Evolutionary conservation across 192 early-diverging fungal genomes (phyloP).

Genomic region (Umbelopsis vinacea): DNA sequence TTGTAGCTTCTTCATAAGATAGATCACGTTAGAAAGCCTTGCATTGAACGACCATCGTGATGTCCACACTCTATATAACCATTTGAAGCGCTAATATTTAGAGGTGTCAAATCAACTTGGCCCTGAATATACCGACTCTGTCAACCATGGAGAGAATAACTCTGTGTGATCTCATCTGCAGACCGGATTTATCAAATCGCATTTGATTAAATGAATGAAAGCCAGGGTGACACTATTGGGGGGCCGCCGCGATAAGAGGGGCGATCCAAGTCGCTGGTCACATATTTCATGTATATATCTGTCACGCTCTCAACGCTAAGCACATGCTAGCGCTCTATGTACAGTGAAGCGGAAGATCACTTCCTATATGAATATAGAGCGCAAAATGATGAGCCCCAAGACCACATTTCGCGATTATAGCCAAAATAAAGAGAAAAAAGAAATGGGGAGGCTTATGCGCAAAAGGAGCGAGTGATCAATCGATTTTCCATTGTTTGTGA

Average conservation of each 20-base stretch:
- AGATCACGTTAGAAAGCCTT: not conserved
- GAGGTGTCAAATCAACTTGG: too few species aligned
- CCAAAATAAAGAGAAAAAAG: too few species aligned
- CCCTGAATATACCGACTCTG: not conserved
- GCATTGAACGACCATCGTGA: not conserved
- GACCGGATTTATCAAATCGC: not conserved
- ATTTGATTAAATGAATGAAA: constrained; percentile 22
- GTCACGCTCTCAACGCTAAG: too few species aligned
- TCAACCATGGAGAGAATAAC: not conserved
- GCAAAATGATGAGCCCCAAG: too few species aligned
- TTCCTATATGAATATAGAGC: too few species aligned
- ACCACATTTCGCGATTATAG: too few species aligned
- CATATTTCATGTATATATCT: too few species aligned
- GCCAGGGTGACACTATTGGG: not conserved
- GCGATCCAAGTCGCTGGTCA: not conserved
- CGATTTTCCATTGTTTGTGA: not conserved
- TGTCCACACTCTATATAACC: constrained; percentile 4
- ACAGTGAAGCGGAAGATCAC: too few species aligned
- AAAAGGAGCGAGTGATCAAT: not conserved
- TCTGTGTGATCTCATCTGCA: not conserved
- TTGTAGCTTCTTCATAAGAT: not conserved
- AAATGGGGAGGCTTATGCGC: too few species aligned
- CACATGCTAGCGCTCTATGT: too few species aligned
- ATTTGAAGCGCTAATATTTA: constrained; percentile 8
- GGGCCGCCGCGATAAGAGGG: not conserved